Base-by-base conservation (phyloP, 1,139 yeast genomes). In the Yamadazyma sp. region DNA sequence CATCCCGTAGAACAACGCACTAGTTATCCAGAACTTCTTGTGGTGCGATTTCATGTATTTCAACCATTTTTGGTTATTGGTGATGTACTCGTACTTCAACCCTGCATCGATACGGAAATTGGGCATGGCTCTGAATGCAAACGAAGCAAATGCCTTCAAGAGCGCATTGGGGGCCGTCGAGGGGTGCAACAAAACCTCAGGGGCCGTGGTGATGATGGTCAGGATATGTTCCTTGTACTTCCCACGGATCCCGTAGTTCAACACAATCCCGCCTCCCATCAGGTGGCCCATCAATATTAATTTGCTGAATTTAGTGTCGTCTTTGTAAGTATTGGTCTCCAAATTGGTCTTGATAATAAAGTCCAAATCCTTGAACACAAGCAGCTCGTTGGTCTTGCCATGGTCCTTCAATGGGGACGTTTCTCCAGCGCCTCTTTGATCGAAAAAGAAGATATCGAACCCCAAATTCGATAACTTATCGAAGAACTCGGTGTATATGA, bases 191-290 rank as follows among this genome's bases (percentile, higher is more conserved):
- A 61, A 55, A 31, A 89, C 68, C 54, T 84, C 69, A 0, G 98
- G 97, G 1, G 85, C 91, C 27, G 77, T 67, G 2, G 77, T 80
- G 34, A 81, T 64, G 43, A 78, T 77, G 0, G 83, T 84, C 36
- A 69, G 66, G 37, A 91, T 51, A 20, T 70, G 54, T 28, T 79
- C 75, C 34, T 71, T 69, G 58, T 77, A 59, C 46, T 69, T 75
- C 3, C 97, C 97, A 34, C 66, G 64, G 38, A 83, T 74, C 12
- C 81, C 87, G 59, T 91, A 91, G 61, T 83, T 87, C 46, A 89
- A 68, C 0, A 71, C 68, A 39, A 88, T 81, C 0, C 87, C 96
- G 16, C 97, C 97, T 36, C 98, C 98, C 97, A 92, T 89, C n/a
- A 95, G 87, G 56, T 87, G 95, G 2, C 97, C 96, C 63, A 79